Evolutionary conservation across 1,284 basidiomycete species (phyloP).

Genomic region (Pseudozyma tsukubaensis): DNA sequence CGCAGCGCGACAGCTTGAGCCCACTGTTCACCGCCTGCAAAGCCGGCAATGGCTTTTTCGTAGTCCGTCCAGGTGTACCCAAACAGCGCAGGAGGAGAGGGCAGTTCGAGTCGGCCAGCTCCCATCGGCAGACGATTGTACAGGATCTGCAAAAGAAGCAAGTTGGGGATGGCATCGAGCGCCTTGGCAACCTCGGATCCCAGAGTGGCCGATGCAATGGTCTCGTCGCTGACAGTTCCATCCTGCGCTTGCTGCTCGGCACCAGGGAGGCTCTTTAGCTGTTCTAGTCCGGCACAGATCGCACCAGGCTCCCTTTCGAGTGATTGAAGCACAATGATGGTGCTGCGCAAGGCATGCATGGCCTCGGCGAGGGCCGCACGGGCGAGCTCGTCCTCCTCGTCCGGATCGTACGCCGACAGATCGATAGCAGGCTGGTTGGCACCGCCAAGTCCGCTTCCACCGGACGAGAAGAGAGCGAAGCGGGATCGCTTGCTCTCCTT

Average conservation of each 20-base stretch:
- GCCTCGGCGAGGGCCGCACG: slow-evolving; percentile 64
- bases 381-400: slow-evolving; percentile 65
- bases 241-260: neutral
- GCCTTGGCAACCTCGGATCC: slow-evolving; percentile 46
- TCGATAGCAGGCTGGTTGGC: slow-evolving; percentile 35
- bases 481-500: slow-evolving; percentile 40
- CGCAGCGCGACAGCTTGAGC: slow-evolving; percentile 54
- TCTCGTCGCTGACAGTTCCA: neutral
- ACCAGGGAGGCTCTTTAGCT: slow-evolving; percentile 30
- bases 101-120: slow-evolving; percentile 42
- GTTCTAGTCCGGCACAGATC: slow-evolving; percentile 38
- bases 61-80: slow-evolving; percentile 63
- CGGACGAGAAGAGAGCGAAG: slow-evolving; percentile 43
- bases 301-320: slow-evolving; percentile 57
- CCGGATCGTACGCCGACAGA: slow-evolving; percentile 43
- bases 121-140: slow-evolving; percentile 60
- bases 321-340: slow-evolving; percentile 57
- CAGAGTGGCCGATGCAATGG: slow-evolving; percentile 13
- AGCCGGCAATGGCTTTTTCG: slow-evolving; percentile 62
- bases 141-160: slow-evolving; percentile 63
- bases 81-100: slow-evolving; percentile 60
- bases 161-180: slow-evolving; percentile 60
- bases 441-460: slow-evolving; percentile 13
- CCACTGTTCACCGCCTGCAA: slow-evolving; percentile 59
- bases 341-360: slow-evolving; percentile 61